Percentiles rank a stretch among this genome's conserved stretches.
Conservation (phyloP, 441 rosid species). For the Croton setiger region DNA sequence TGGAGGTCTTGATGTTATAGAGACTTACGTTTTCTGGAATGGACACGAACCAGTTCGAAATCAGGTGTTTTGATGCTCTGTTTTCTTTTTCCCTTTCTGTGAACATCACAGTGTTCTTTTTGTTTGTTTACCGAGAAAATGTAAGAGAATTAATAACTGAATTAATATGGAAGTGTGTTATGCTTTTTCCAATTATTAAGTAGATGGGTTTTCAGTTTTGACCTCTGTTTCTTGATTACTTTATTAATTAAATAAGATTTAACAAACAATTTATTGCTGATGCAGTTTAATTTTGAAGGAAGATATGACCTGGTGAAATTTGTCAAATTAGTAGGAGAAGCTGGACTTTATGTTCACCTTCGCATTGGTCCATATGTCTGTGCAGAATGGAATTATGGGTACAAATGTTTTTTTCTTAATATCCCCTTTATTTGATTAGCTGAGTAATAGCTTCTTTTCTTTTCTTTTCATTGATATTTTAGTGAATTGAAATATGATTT, state of each 20-base stretch:
- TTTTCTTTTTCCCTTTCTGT: neutral
- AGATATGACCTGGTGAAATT: conserved; percentile 72
- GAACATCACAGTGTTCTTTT: neutral
- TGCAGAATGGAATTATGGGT: conserved; percentile 99
- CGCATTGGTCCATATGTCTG: conserved; percentile 90
- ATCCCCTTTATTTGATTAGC: neutral
- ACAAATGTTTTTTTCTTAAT: conserved; percentile 1
- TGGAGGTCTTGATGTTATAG: conserved; percentile 90
- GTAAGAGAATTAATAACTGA: conserved; percentile 3
- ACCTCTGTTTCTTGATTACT: conserved; percentile 12
- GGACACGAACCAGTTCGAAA: conserved; percentile 76
- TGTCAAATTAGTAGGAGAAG: conserved; percentile 58
- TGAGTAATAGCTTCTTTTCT: neutral
- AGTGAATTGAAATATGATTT: neutral
- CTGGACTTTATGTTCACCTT: conserved; percentile 59
- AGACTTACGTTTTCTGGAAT: conserved; percentile 94
- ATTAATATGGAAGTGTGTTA: neutral
- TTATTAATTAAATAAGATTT: neutral
- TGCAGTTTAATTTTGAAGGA: conserved; percentile 76
- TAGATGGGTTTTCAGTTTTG: too few species aligned
- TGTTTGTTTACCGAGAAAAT: conserved; percentile 27
- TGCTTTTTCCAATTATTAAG: too few species aligned
- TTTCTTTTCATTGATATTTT: neutral
- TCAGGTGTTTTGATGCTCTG: conserved; percentile 42
- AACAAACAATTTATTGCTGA: neutral